phyloP scores from a whole-genome alignment of 1,139 yeast species.

The Yamadazyma dendronema region DNA sequence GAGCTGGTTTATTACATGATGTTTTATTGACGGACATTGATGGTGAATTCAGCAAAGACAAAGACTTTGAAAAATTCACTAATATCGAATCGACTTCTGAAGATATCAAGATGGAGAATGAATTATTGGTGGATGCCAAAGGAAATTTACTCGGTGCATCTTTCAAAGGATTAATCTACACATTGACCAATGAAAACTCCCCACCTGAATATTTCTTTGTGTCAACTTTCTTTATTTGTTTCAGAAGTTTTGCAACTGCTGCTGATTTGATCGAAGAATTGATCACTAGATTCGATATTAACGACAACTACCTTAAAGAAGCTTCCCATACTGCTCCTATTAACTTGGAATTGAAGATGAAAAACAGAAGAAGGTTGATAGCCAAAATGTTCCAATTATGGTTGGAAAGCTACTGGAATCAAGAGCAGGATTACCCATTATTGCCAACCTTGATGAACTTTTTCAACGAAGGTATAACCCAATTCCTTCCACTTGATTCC shows the following conservation, averaged over 20 bases:
- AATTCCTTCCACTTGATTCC: slow-evolving; percentile 60
- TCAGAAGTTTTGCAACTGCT: slow-evolving; percentile 71
- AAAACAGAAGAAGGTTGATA: slow-evolving; percentile 65
- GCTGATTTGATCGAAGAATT: slow-evolving; percentile 69
- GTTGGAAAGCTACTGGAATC: slow-evolving; percentile 88
- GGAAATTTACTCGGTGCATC: slow-evolving; percentile 75
- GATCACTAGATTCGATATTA: slow-evolving; percentile 61
- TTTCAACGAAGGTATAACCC: slow-evolving; percentile 68
- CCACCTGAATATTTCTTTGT: slow-evolving; percentile 71
- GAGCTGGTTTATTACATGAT: slow-evolving; percentile 53
- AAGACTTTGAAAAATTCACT: slow-evolving; percentile 40
- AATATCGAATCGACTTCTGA: slow-evolving; percentile 16
- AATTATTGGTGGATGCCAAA: slow-evolving; percentile 44
- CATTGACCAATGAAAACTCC: slow-evolving; percentile 68
- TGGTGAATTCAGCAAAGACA: slow-evolving; percentile 40
- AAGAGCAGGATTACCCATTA: slow-evolving; percentile 54
- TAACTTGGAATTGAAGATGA: slow-evolving; percentile 50
- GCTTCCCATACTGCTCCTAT: slow-evolving; percentile 33
- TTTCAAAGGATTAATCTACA: slow-evolving; percentile 66
- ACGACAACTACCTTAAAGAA: slow-evolving; percentile 29
- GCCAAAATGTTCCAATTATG: slow-evolving; percentile 72
- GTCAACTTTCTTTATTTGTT: slow-evolving; percentile 78
- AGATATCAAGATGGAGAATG: slow-evolving; percentile 32
- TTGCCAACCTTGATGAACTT: slow-evolving; percentile 72
- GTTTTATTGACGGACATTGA: slow-evolving; percentile 43